Percentiles rank a stretch among this genome's conserved stretches.
Evolutionary conservation across 2,329 filamentous ascomycete genomes (phyloP).

Genomic region (Furcasterigmium sp.): DNA sequence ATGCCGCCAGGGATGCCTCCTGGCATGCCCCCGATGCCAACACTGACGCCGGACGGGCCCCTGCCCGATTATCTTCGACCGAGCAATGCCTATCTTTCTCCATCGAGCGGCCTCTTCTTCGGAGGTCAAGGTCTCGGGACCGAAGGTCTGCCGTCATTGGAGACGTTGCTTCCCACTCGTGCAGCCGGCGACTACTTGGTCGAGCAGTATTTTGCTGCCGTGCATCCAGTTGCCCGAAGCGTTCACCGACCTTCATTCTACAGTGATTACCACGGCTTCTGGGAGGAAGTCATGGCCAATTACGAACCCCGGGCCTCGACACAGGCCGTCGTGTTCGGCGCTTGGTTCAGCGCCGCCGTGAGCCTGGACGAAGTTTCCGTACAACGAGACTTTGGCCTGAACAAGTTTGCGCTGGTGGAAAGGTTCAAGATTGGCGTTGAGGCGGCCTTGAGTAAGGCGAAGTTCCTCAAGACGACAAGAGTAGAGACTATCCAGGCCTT

Average conservation of each 20-base stretch:
- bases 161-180: slow-evolving; percentile 56
- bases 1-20: slow-evolving; percentile 7
- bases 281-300: slow-evolving; percentile 53
- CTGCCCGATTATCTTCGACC: slow-evolving; percentile 56
- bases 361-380: slow-evolving; percentile 55
- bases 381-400: slow-evolving; percentile 43
- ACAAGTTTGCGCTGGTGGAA: slow-evolving; percentile 53
- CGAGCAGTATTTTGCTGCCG: slow-evolving; percentile 60
- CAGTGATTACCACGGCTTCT: slow-evolving; percentile 58
- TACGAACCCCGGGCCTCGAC: slow-evolving; percentile 59
- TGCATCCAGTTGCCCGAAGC: slow-evolving; percentile 63
- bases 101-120: slow-evolving; percentile 64
- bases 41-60: slow-evolving; percentile 19
- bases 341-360: slow-evolving; percentile 63
- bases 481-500: slow-evolving; percentile 73
- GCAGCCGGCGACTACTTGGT: slow-evolving; percentile 56
- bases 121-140: slow-evolving; percentile 31
- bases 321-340: slow-evolving; percentile 65
- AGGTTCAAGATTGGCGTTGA: slow-evolving; percentile 64
- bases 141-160: slow-evolving; percentile 41
- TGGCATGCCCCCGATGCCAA: slow-evolving; percentile 12
- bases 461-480: slow-evolving; percentile 63
- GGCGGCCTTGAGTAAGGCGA: slow-evolving; percentile 60
- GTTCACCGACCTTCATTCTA: slow-evolving; percentile 65
- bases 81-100: slow-evolving; percentile 60